Percentiles rank a stretch among this genome's conserved stretches.
Evolutionary conservation across 495 filamentous ascomycete genomes (phyloP).

Genomic region (Neurospora sp.): DNA sequence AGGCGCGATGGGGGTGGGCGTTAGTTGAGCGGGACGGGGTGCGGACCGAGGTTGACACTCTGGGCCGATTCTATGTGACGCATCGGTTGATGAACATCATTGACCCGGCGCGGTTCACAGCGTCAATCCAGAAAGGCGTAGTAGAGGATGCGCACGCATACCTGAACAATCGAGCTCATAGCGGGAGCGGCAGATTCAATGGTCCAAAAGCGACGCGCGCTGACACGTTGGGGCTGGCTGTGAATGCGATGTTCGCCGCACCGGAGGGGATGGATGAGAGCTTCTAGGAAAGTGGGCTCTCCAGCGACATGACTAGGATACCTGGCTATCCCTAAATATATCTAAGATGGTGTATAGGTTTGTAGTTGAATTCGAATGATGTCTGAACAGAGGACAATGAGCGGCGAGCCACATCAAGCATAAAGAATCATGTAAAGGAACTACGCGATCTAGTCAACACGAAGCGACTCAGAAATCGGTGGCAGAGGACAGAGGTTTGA

Average conservation of each 20-base stretch:
- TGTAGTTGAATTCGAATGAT: background rate
- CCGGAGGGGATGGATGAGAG: constrained; percentile 19
- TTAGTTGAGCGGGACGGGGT: constrained; percentile 8
- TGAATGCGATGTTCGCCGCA: constrained; percentile 8
- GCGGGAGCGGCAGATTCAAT: constrained; percentile 6
- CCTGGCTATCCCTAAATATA: background rate
- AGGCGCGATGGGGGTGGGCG: constrained; percentile 24
- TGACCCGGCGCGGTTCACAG: constrained; percentile 13
- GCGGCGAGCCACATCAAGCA: background rate
- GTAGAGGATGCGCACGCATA: constrained; percentile 25
- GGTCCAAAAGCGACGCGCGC: constrained; percentile 5
- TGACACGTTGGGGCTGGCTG: constrained; percentile 12
- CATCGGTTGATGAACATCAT: constrained; percentile 26
- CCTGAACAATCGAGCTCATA: constrained; percentile 32
- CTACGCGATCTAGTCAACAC: background rate
- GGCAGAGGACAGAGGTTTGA: background rate
- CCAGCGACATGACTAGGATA: background rate
- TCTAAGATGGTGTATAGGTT: background rate
- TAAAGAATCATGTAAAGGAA: background rate
- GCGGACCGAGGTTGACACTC: constrained; percentile 20
- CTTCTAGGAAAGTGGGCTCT: background rate
- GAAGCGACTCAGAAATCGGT: background rate
- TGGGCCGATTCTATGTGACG: constrained; percentile 37
- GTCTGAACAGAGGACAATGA: background rate
- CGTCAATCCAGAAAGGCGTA: constrained; percentile 12